phyloP scores from a whole-genome alignment of 1,284 basidiomycete species.

The Cryptococcus depauperatus region DNA sequence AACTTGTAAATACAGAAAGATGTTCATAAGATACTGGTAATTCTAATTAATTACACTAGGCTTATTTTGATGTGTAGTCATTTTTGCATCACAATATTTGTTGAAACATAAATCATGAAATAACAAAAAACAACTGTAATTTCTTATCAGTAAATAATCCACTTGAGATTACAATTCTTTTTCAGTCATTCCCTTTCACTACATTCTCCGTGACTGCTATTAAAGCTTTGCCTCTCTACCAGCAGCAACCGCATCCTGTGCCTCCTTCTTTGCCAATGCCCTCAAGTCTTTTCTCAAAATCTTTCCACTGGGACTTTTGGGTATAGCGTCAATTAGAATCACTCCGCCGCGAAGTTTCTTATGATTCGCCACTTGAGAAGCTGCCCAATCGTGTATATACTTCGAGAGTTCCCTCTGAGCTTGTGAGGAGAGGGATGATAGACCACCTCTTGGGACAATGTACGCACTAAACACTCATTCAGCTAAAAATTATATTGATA shows the following conservation, averaged over 20 bases:
- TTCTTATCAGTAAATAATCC: too few relatives aligned
- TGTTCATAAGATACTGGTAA: too few relatives aligned
- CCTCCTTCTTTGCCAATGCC: constrained; percentile 24
- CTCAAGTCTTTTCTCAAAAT: constrained; percentile 40
- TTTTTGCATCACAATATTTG: too few relatives aligned
- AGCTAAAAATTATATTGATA: not conserved
- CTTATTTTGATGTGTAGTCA: too few relatives aligned
- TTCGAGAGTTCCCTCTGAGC: constrained; percentile 44
- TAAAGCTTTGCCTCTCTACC: constrained; percentile 17
- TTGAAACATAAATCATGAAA: too few relatives aligned
- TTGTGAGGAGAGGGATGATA: not conserved
- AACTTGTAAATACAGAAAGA: too few relatives aligned
- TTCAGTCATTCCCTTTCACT: not conserved
- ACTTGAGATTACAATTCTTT: not conserved
- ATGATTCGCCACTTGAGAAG: constrained; percentile 49
- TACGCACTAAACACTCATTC: not conserved
- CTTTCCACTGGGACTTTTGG: constrained; percentile 45
- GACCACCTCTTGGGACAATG: not conserved
- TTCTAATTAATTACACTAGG: too few relatives aligned
- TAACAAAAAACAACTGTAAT: too few relatives aligned
- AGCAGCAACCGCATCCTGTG: constrained; percentile 12
- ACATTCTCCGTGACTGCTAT: not conserved
- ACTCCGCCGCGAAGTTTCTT: constrained; percentile 49
- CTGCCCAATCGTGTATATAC: constrained; percentile 58
- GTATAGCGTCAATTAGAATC: constrained; percentile 45